These are phyloP conservation scores for Mycena crocata DNA, from an alignment of 768 basidiomycete species.

Conservation along the genomic window DNA sequence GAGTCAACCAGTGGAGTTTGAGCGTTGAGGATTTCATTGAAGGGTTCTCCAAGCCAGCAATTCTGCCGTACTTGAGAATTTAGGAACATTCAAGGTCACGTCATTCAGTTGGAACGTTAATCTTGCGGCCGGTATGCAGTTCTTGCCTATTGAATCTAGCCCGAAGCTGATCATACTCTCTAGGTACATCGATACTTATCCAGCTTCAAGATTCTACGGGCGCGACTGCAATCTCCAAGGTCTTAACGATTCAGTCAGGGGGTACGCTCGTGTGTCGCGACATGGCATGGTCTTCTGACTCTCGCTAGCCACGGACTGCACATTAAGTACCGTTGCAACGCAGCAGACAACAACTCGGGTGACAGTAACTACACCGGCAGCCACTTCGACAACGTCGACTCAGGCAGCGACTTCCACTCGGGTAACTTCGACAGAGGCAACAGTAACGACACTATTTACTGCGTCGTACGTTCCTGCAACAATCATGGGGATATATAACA, in stretches of 20 bases:
- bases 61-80: conserved; percentile 12
- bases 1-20: neutral
- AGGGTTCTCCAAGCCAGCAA: conserved; percentile 14
- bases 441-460: neutral
- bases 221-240: conserved; percentile 3
- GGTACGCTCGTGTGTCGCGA: neutral
- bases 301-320: conserved; percentile 8
- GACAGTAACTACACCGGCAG: too few species aligned
- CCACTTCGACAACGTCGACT: conserved; percentile 2
- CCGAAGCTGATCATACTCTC: neutral
- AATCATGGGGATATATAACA: neutral
- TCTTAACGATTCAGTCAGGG: conserved; percentile 6
- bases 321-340: neutral
- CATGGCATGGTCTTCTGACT: neutral
- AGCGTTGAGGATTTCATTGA: neutral
- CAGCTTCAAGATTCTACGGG: conserved; percentile 17
- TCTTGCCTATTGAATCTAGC: neutral
- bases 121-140: conserved; percentile 18
- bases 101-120: conserved; percentile 25
- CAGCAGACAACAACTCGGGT: neutral
- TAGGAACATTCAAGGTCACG: conserved; percentile 18
- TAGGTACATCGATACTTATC: conserved; percentile 16
- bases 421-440: neutral
- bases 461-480: neutral
- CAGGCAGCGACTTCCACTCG: neutral